Evolutionary conservation across 805 yeast species (phyloP), one percentile per base, ranked within the genome.

Genomic region (Cyberlindnera japonica): DNA sequence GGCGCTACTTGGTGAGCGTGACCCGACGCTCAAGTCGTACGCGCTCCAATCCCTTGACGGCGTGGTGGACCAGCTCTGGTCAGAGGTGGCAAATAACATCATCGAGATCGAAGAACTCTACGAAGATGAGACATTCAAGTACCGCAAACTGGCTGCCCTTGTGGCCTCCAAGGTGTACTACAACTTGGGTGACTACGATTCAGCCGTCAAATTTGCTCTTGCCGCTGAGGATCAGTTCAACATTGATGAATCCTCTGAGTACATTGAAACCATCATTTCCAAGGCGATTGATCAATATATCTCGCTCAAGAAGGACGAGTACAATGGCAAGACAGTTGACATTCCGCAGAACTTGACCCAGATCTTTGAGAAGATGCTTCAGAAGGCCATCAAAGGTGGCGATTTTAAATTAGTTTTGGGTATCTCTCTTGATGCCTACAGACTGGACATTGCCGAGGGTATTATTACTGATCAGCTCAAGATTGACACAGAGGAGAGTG

Each of bases 31-130:
- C 51, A 90, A 88, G 62, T 71, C 82, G 25, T 86, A 87, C 59
- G 99, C 98, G 15, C 74, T 93, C 57, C 69, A 81, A 41, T 81
- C 95, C 15, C 76, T 93, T 50, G 85, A 89, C 59, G 74, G 68
- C 20, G 75, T 84, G 37, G 96, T 88, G 37, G 95, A 89, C 66
- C 90, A 87, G 63, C 73, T 88, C 44, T 93, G 99, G 99, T 88
- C 99, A 3, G 98, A 93, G 68, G 85, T 93, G 43, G 95, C 99
- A 43, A 93, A 93, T 65, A 81, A 76, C 57, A 77, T 93, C 46
- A 71, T 86, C 21, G 89, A 85, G 40, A 84, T 93, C 55, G 99
- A 93, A 67, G 95, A 88, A 49, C 69, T 93, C 40, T 89, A 82
- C 56, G 98, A 93, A 65, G 95, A 91, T 61, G 73, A 75, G 44